phyloP scores from a whole-genome alignment of 306 rosid genomes.

The Medicago truncatula region DNA sequence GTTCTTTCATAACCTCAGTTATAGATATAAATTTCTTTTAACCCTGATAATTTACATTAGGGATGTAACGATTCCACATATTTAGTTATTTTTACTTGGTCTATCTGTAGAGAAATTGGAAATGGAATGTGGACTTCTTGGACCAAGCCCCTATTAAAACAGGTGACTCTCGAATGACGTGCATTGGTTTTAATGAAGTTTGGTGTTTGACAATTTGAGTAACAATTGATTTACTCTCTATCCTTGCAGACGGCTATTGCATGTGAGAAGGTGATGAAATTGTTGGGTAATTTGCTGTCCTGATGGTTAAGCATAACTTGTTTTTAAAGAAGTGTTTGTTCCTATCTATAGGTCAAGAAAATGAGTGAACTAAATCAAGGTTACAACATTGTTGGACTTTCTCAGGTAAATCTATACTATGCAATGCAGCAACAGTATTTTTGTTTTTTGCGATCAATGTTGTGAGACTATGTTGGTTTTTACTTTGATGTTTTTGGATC shows the following conservation, averaged over 20 bases:
- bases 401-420: conserved; percentile 65
- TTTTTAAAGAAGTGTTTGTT: conserved; percentile 37
- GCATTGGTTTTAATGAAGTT: conserved; percentile 32
- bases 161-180: conserved; percentile 52
- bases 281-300: conserved; percentile 47
- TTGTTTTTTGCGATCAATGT: neutral
- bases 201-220: conserved; percentile 30
- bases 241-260: conserved; percentile 71
- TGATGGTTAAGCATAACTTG: conserved; percentile 27
- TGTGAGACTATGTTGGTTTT: conserved; percentile 8
- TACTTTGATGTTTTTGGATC: neutral
- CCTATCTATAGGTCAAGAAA: conserved; percentile 68
- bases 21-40: conserved; percentile 3
- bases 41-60: neutral
- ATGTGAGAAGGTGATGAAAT: conserved; percentile 73
- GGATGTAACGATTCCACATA: conserved; percentile 23
- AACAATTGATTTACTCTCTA: conserved; percentile 37
- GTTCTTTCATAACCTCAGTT: conserved; percentile 18
- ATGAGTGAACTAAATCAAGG: conserved; percentile 72
- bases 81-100: conserved; percentile 36
- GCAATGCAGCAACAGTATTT: neutral
- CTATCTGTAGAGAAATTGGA: conserved; percentile 69
- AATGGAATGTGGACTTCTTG: conserved; percentile 78
- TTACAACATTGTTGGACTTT: conserved; percentile 85
- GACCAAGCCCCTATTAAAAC: conserved; percentile 69